Base-by-base conservation (phyloP, 139 green algal genomes). In the Gonium pectorale region DNA sequence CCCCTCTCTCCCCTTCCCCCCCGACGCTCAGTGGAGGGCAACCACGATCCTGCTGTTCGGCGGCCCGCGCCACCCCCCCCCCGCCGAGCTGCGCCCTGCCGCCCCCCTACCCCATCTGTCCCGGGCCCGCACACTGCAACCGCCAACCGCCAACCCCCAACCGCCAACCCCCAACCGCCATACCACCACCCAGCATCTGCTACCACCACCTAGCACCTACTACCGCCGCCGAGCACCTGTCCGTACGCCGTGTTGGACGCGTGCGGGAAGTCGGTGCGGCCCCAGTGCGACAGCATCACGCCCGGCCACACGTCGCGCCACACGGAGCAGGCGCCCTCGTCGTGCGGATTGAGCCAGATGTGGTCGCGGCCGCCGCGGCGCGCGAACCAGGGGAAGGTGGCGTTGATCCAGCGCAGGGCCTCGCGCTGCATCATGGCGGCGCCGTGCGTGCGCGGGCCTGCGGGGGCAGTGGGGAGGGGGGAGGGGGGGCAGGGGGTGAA, bases 291-390 rank as follows among this genome's bases (percentile, higher is more conserved):
- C 2, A 92, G 86, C n/a, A 93, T 80, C 41, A 92, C 88, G 29
- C 78, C 82, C 27, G 86, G 67, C 71, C 86, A 92, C 15, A 93
- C 26, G 79, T 41, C 49, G 31, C 44, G 68, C 38, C 66, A 66
- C 68, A 80, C 49, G 80, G 85, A 92, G 68, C 89, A 92, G 0
- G 85, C 89, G 72, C 90, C 90, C 73, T 93, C 91, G 86, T 94
- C 90, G 69, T 92, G 86, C 24, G 90, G 82, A 62, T 88, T 90
- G 6, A 94, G 38, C 85, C 90, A 94, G n/a, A 96, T 92, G 90
- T 96, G 93, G 87, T 96, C 91, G 11, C 79, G 51, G 22, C 93
- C 93, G 52, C 69, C 79, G 0, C 79, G 68, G 29, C 88, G 84
- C 0, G n/a, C 31, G 19, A 75, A 84, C 43, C 46, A 75, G 63